These are phyloP conservation scores for Acarospora socialis DNA, from an alignment of 2,329 filamentous ascomycete genomes.

Conservation along the genomic window DNA sequence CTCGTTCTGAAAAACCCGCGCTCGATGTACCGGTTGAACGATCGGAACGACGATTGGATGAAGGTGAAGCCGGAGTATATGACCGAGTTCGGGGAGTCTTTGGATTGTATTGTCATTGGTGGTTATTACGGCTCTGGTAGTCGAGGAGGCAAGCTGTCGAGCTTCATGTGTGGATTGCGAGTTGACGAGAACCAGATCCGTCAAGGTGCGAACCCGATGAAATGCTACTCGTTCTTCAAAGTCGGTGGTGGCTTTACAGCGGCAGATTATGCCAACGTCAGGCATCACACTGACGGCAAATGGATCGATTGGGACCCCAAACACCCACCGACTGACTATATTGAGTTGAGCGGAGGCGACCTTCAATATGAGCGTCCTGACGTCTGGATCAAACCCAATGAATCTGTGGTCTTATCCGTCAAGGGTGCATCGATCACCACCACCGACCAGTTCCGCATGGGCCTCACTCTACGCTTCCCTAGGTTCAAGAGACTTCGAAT, in stretches of 20 bases:
- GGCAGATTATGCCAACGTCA: constrained; percentile 70
- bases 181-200: constrained; percentile 54
- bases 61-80: constrained; percentile 99
- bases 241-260: constrained; percentile 87
- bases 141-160: constrained; percentile 68
- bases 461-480: constrained; percentile 74
- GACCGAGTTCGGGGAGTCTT: constrained; percentile 83
- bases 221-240: constrained; percentile 90
- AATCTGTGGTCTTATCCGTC: constrained; percentile 75
- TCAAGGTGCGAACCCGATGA: constrained; percentile 45
- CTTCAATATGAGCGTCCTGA: constrained; percentile 68
- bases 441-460: constrained; percentile 65
- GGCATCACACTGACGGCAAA: constrained; percentile 75
- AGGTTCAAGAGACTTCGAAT: constrained; percentile 67
- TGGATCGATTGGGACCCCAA: constrained; percentile 76
- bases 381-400: constrained; percentile 79
- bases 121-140: constrained; percentile 84
- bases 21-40: constrained; percentile 73
- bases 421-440: constrained; percentile 69
- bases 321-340: constrained; percentile 60
- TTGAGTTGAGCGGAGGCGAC: constrained; percentile 69
- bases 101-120: constrained; percentile 80
- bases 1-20: constrained; percentile 87
- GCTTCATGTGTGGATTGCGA: constrained; percentile 78
- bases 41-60: constrained; percentile 90